Base-by-base conservation (phyloP, 2,329 filamentous ascomycete species). In the Pseudocercospora vitis region DNA sequence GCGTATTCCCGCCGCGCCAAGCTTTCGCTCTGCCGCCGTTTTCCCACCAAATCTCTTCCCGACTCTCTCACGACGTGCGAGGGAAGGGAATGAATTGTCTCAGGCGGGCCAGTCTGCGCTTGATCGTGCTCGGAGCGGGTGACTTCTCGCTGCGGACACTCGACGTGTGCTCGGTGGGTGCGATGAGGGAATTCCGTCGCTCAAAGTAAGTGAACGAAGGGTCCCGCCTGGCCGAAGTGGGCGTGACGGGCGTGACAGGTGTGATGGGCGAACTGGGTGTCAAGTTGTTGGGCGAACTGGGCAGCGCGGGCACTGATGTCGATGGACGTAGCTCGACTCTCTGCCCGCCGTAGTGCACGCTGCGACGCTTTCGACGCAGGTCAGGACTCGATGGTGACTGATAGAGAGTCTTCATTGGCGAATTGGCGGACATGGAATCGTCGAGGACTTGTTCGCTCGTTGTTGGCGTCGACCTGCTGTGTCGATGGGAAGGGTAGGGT, bases 101-200 rank as follows among this genome's bases (percentile, higher is more conserved):
- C 11, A 55, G 26, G 24, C 53, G 18, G 18, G 40, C 46, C 14
- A 49, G 48, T 11, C 50, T 24, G n/a, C 48, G 48, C n/a, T 42
- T 37, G 48, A 55, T 42, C 3, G 53, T 51, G 44, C 53, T 52
- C 21, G 53, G 45, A 5, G 53, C 40, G 1, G 52, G 37, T 7
- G 52, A 40, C 8, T 48, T 33, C 40, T 50, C 47, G 16, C 42
- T 52, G 31, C 40, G 39, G 5, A 24, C 42, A 1, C 16, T 28
- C 32, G 52, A 50, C 11, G 44, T 45, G 16, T 35, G 14, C 21
- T 39, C 35, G 11, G 14, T 21, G 16, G 14, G 14, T 18, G 35
- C 14, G 12, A 39, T 39, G 7, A 19, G 35, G 4, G 19, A 40
- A 19, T 40, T 23, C 37, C 14, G 12, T n/a, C n/a, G n/a, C n/a